phyloP scores from a whole-genome alignment of 257 asterid species.

The Cinchona pubescens region DNA sequence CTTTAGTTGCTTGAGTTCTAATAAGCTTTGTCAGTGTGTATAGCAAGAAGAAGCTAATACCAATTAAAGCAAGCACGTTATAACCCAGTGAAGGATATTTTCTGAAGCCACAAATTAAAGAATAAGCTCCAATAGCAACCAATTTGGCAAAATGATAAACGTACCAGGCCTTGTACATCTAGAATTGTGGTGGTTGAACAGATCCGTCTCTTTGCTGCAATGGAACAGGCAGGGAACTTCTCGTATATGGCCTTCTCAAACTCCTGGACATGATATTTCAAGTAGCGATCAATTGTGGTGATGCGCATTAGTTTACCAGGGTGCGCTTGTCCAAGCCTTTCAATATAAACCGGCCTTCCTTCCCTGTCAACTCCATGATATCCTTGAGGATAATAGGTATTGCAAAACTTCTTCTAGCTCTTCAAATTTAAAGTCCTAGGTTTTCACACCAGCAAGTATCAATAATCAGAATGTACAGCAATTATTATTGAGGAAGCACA shows the following conservation, averaged over 20 bases:
- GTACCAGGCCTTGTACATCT: conserved; percentile 96
- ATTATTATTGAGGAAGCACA: background rate
- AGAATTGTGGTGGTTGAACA: conserved; percentile 78
- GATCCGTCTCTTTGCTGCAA: conserved; percentile 80
- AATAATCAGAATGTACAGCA: background rate
- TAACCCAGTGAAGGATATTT: background rate
- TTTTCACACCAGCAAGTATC: background rate
- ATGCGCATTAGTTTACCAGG: conserved; percentile 71
- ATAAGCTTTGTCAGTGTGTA: background rate
- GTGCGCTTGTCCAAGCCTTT: conserved; percentile 90
- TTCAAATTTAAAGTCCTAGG: conserved; percentile 75
- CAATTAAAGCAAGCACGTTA: background rate
- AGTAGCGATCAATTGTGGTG: conserved; percentile 74
- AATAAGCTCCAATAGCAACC: background rate
- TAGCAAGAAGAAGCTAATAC: background rate
- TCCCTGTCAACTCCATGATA: conserved; percentile 96
- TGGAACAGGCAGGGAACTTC: conserved; percentile 92
- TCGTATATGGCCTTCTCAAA: conserved; percentile 79
- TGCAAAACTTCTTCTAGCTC: conserved; percentile 88
- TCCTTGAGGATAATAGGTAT: conserved; percentile 94
- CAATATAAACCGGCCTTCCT: conserved; percentile 95
- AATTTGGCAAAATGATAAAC: conserved; percentile 27
- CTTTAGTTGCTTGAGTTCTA: background rate
- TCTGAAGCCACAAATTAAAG: conserved; percentile 11
- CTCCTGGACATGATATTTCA: conserved; percentile 92